phyloP scores from a whole-genome alignment of 163 green algal species.

The Scenedesmus sp. region DNA sequence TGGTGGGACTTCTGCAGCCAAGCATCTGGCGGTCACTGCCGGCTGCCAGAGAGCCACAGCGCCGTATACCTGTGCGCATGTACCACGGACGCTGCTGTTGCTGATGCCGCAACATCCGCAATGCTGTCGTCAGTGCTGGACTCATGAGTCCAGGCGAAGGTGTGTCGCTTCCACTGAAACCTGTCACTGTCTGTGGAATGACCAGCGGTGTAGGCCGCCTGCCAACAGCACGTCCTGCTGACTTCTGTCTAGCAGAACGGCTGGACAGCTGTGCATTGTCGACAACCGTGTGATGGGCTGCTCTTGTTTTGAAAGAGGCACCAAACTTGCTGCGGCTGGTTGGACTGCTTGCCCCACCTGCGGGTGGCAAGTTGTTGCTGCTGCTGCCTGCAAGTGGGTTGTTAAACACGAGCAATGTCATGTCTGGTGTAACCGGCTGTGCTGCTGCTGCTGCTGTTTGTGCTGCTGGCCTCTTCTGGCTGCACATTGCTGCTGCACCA shows the following conservation, averaged over 20 bases:
- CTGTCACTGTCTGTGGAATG: background rate
- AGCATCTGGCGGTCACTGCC: background rate
- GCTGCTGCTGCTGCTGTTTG: background rate
- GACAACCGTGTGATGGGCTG: background rate
- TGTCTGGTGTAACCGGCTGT: background rate
- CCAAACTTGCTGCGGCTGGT: background rate
- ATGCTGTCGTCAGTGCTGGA: background rate
- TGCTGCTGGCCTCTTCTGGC: background rate
- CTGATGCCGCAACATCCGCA: background rate
- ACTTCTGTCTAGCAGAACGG: no score
- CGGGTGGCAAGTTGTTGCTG: background rate
- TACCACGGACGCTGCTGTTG: background rate
- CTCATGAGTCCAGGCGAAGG: background rate
- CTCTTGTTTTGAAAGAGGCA: background rate
- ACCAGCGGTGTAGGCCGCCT: background rate
- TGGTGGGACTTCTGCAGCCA: background rate
- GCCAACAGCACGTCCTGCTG: background rate
- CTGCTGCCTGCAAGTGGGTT: background rate
- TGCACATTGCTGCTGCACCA: background rate
- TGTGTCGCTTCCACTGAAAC: background rate
- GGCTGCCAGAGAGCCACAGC: background rate
- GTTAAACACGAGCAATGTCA: background rate
- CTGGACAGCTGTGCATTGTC: no score
- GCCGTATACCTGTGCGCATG: background rate
- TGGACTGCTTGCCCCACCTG: background rate